Base-by-base conservation (phyloP, 2,329 filamentous ascomycete genomes). In the Aspergillus costaricaensis region DNA sequence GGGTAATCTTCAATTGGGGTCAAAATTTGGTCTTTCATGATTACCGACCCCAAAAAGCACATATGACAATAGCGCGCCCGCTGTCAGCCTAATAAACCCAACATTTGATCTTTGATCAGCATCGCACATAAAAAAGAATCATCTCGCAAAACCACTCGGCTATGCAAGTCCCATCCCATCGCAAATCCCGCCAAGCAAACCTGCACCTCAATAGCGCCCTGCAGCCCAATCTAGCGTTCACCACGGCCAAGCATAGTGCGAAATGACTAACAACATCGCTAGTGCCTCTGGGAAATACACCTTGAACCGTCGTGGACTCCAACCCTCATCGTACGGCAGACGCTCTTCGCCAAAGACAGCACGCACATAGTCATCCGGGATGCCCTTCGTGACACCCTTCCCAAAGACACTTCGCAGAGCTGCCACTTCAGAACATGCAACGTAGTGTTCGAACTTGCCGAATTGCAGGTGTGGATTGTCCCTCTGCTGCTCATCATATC, bases 261-360 rank as follows among this genome's bases (percentile, higher is more conserved):
- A 65, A 57, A 63, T 48, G 14, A 23, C 47, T 21, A 63, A 38
- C 7, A 57, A 21, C 5, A 63, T 23, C 25, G 41, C 38, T 14
- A 17, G 49, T 10, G 58, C 27, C 55, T 66, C 64, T 5, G 53
- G 53, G 2, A 66, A 25, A 52, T 43, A 50, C 55, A 56, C 25
- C 49, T 59, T 61, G 3, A 58, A 57, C 7, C 57, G 27, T 4
- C 58, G 38, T 17, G 64, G 64, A 27, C 10, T 57, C 64, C 64
- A 66, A 9, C 64, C 64, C 32, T 66, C 61, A 5, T 59, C 25
- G 36, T 52, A 62, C n/a, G 64, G 64, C 49, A 66, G n/a, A 4
- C 64, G 39, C 54, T 66, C 64, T 21, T 66, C 62, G 0, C 60
- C 58, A 56, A 66, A 63, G 4, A 66, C 14, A 9, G 59, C 60